Conservation (phyloP, 148 eudicot species). For the Silene conica region DNA sequence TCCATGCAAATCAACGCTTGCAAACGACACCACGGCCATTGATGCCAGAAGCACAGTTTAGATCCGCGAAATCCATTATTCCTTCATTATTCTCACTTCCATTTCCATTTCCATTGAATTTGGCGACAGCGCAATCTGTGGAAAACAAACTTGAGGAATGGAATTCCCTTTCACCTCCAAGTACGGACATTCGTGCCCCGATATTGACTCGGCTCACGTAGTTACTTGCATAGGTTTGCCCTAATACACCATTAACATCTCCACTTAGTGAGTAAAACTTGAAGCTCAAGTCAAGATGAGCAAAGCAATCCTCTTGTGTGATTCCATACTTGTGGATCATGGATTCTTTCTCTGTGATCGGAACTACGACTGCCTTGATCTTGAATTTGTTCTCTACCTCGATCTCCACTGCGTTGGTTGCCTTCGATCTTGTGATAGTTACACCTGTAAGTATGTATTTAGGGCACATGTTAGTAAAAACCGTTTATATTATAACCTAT, state of each 20-base stretch:
- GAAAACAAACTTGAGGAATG: conserved; percentile 55
- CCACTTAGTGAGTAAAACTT: conserved; percentile 60
- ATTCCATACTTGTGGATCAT: conserved; percentile 58
- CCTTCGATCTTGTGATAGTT: conserved; percentile 34
- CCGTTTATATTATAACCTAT: no score
- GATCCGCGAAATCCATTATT: conserved; percentile 27
- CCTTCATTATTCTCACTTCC: background rate
- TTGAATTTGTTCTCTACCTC: conserved; percentile 66
- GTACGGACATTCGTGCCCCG: conserved; percentile 57
- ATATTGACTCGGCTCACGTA: conserved; percentile 66
- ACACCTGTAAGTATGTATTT: background rate
- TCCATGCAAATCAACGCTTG: conserved; percentile 29
- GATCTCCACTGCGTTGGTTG: conserved; percentile 50
- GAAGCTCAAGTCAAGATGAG: conserved; percentile 72
- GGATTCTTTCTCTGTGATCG: conserved; percentile 59
- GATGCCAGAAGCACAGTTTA: conserved; percentile 37
- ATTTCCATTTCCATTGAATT: conserved; percentile 26
- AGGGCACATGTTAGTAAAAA: no score
- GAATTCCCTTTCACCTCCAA: conserved; percentile 64
- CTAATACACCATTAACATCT: conserved; percentile 67
- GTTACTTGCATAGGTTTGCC: conserved; percentile 62
- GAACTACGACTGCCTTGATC: conserved; percentile 63
- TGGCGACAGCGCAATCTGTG: conserved; percentile 50
- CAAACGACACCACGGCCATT: conserved; percentile 45
- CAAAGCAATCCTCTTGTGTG: conserved; percentile 61